A percentile compares a stretch with the other conserved stretches of the same genome.
Conservation (phyloP, 2,329 filamentous ascomycete species). For the Pseudocercospora cruenta region DNA sequence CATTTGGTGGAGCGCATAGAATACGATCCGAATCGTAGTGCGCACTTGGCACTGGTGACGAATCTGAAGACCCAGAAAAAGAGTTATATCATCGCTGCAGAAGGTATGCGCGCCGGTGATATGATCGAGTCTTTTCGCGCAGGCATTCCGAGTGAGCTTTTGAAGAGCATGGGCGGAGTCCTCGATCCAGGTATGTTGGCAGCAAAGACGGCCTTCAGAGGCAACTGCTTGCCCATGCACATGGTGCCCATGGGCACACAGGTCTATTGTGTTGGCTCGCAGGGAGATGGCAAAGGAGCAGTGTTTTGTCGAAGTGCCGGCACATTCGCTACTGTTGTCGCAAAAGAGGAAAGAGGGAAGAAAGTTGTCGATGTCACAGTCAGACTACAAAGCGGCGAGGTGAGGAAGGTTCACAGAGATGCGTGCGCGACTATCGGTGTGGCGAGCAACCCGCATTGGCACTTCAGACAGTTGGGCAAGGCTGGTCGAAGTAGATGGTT, state of each 20-base stretch:
- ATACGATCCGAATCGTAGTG: constrained; percentile 89
- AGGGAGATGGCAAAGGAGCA: constrained; percentile 67
- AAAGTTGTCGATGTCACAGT: constrained; percentile 79
- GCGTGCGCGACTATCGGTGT: constrained; percentile 94
- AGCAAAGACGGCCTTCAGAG: constrained; percentile 88
- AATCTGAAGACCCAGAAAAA: constrained; percentile 73
- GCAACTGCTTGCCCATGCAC: constrained; percentile 92
- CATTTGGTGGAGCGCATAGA: constrained; percentile 93
- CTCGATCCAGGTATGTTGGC: constrained; percentile 95
- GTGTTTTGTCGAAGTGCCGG: constrained; percentile 95
- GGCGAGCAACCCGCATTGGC: constrained; percentile 89
- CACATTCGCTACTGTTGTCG: constrained; percentile 84
- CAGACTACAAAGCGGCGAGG: constrained; percentile 87
- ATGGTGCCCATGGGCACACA: constrained; percentile 95
- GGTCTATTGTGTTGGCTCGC: constrained; percentile 83
- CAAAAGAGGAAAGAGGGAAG: constrained; percentile 79
- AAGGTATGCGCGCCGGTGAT: constrained; percentile 90
- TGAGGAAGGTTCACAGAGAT: constrained; percentile 85
- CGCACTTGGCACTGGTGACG: constrained; percentile 87
- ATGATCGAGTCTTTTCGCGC: constrained; percentile 87
- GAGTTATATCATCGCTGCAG: constrained; percentile 92
- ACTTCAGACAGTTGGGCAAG: constrained; percentile 90
- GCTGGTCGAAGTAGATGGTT: constrained; percentile 92
- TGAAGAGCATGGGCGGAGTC: constrained; percentile 88
- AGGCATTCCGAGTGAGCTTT: constrained; percentile 83